Conservation (phyloP, 306 rosid species). For the Castanopsis chinensis region DNA sequence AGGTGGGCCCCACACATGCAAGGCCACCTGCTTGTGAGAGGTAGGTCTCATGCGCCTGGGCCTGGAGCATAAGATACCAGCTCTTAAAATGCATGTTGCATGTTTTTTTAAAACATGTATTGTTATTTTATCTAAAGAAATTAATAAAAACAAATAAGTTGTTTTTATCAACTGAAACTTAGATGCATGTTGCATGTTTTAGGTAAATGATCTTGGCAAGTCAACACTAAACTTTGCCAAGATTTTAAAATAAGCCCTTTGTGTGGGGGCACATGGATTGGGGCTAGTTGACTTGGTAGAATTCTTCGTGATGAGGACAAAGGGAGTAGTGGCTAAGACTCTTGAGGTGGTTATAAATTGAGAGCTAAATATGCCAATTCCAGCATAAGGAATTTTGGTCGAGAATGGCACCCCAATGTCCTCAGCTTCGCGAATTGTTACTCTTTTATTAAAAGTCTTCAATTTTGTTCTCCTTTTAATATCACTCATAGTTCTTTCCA, state of each 20-base stretch:
- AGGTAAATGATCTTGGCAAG: background rate
- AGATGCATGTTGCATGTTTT: background rate
- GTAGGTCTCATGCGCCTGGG: too few relatives aligned
- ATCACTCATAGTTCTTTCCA: slow-evolving; percentile 46
- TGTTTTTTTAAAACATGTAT: too few relatives aligned
- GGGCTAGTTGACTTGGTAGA: too few relatives aligned
- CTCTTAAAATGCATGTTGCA: too few relatives aligned
- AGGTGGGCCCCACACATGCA: too few relatives aligned
- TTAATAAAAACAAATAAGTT: too few relatives aligned
- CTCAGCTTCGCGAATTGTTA: slow-evolving; percentile 32
- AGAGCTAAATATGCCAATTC: background rate
- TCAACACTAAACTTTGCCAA: background rate
- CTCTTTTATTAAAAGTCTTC: slow-evolving; percentile 44
- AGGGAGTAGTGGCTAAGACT: background rate
- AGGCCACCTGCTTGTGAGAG: too few relatives aligned
- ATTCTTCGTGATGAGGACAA: background rate
- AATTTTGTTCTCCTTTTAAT: slow-evolving; percentile 45
- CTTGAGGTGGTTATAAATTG: background rate
- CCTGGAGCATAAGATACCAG: too few relatives aligned
- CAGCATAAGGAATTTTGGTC: background rate
- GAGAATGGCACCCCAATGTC: slow-evolving; percentile 15
- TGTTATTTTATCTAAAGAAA: too few relatives aligned
- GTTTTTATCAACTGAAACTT: too few relatives aligned
- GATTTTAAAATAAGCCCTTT: background rate
- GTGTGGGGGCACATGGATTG: background rate